Evolutionary conservation across 805 yeast genomes (phyloP), one percentile per base, ranked within the genome.

Genomic region (Nakazawaea populi): DNA sequence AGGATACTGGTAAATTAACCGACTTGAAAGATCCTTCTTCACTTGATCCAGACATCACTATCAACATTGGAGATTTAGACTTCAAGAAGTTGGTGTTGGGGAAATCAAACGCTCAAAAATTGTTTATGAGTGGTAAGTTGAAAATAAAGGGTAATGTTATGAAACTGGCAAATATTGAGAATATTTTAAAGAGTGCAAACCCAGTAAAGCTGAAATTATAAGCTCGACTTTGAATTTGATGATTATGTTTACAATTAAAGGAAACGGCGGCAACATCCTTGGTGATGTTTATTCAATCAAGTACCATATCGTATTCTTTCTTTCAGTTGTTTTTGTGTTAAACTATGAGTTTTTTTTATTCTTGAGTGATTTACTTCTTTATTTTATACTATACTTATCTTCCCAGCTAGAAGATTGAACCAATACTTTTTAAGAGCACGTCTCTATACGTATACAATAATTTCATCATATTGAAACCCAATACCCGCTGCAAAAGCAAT

Each of bases 81-180:
- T 82, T 89, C 59, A 83, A 76, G 58, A 81, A 77, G 65, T 77
- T 89, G 58, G 86, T 86, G 49, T 71, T 74, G 54, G 95, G 95
- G 55, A 86, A 87, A 75, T 82, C 89, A 56, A 85, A 84, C 67
- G 89, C 96, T 44, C 96, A 89, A 70, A 84, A 82, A 71, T 77
- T 89, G 62, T 89, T 87, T 68, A 80, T 89, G 86, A 72, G 78
- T 60, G 96, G 96, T 41, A 85, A 85, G 69, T 79, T 89, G 68
- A 88, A 87, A 76, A 83, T 89, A 56, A 87, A 84, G 75, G 96
- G 96, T 57, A 87, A 89, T 72, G 85, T 89, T 72, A 86, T 86
- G 91, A 89, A 89, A 76, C 96, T 96, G 49, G 80, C 91, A 43
- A 79, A 80, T 53, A 79, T 87, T 54, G 92, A 86, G 68, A 71